Evolutionary conservation across 306 rosid species (phyloP).

Genomic region (Cucurbita moschata): DNA sequence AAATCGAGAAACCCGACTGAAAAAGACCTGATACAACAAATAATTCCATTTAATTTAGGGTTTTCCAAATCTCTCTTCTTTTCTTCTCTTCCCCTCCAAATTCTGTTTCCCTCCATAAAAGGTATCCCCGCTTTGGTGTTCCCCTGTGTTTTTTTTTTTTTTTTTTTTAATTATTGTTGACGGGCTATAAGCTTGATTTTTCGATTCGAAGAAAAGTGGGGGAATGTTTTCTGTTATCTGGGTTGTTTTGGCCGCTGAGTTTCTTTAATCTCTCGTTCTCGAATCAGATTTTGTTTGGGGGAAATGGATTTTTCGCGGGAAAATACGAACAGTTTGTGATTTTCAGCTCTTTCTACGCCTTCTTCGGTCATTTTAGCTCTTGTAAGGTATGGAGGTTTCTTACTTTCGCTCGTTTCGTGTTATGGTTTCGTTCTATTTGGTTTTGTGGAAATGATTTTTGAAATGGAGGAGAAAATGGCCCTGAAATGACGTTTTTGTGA

Average conservation of each 20-base stretch:
- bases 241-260: neutral
- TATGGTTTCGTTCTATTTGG: neutral
- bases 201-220: slow-evolving; percentile 13
- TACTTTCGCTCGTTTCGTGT: neutral
- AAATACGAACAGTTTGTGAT: neutral
- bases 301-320: slow-evolving; percentile 2
- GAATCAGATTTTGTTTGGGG: neutral
- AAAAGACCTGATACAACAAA: neutral
- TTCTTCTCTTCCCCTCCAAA: slow-evolving; percentile 9
- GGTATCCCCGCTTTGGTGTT: slow-evolving; percentile 8
- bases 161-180: no score
- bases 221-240: neutral
- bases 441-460: neutral
- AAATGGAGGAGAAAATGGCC: neutral
- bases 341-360: slow-evolving; percentile 20
- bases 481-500: neutral
- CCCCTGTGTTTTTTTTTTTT: neutral
- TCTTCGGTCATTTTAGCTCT: slow-evolving; percentile 14
- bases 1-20: slow-evolving; percentile 8
- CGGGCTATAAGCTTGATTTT: neutral
- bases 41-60: slow-evolving; percentile 10
- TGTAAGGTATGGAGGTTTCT: slow-evolving; percentile 24
- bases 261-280: neutral
- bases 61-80: slow-evolving; percentile 7
- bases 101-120: slow-evolving; percentile 58